Percentiles rank a stretch among this genome's conserved stretches.
These are phyloP conservation scores for Ceratonia siliqua DNA, from an alignment of 306 rosid species.

Conservation along the genomic window DNA sequence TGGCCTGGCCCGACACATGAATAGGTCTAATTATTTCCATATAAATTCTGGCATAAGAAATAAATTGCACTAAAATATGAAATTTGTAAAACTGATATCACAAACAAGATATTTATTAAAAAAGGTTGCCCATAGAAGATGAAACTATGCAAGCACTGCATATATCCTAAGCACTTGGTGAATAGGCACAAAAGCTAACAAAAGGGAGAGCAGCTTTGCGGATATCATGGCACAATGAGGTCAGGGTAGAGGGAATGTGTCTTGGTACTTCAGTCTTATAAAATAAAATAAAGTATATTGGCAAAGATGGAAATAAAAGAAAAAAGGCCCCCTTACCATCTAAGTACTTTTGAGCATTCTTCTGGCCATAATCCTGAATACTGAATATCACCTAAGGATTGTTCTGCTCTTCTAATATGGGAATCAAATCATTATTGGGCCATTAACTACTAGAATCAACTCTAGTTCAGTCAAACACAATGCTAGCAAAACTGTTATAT, in stretches of 20 bases:
- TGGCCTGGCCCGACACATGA: too few species aligned
- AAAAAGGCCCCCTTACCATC: background rate
- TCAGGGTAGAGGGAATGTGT: background rate
- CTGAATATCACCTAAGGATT: conserved; percentile 2
- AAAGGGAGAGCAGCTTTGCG: background rate
- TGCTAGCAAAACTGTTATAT: background rate
- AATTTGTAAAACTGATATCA: background rate
- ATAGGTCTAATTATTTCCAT: too few species aligned
- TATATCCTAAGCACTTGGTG: background rate
- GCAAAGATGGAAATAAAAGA: background rate
- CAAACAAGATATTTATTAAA: background rate
- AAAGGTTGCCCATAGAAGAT: background rate
- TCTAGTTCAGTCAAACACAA: background rate
- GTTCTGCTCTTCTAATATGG: background rate
- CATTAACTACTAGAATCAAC: conserved; percentile 1
- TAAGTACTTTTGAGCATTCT: too few species aligned
- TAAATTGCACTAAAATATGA: background rate
- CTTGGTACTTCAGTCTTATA: background rate
- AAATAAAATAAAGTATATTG: background rate
- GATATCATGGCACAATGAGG: background rate
- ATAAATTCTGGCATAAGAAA: background rate
- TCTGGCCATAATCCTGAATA: too few species aligned
- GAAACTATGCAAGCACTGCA: background rate
- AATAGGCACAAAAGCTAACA: background rate
- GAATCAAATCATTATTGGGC: background rate